Evolutionary conservation across 2,329 filamentous ascomycete species (phyloP).

Genomic region (Colletotrichum australisinense): DNA sequence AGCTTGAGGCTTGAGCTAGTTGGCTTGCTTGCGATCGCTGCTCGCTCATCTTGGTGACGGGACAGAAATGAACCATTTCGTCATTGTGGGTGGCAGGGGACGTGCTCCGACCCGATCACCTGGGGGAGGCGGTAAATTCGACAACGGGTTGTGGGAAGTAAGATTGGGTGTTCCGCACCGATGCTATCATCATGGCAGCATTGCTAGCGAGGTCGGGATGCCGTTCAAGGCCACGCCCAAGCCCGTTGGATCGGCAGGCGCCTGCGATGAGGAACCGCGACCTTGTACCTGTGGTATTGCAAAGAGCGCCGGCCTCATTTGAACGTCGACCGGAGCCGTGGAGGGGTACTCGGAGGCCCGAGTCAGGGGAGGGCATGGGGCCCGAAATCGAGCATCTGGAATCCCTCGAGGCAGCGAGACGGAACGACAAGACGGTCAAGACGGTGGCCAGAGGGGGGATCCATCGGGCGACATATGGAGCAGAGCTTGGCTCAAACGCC

Average conservation of each 20-base stretch:
- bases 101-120: neutral
- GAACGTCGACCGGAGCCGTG: slow-evolving; percentile 34
- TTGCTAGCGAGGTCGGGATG: neutral
- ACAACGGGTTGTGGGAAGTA: slow-evolving; percentile 6
- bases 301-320: slow-evolving; percentile 21
- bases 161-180: neutral
- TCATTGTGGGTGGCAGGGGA: slow-evolving; percentile 10
- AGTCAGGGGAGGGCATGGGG: slow-evolving; percentile 25
- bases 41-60: neutral
- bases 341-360: slow-evolving; percentile 20
- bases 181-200: neutral
- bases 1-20: neutral
- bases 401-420: neutral
- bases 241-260: slow-evolving; percentile 21
- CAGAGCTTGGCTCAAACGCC: neutral
- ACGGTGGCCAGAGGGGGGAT: slow-evolving; percentile 8
- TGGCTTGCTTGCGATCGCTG: neutral
- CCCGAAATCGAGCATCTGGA: neutral
- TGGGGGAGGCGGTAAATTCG: neutral
- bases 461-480: neutral
- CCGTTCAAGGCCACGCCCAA: neutral
- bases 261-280: neutral
- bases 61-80: slow-evolving; percentile 5
- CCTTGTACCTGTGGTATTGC: slow-evolving; percentile 4
- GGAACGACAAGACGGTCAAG: slow-evolving; percentile 31